These are phyloP conservation scores for Ascochyta clinopodiicola DNA, from an alignment of 2,329 filamentous ascomycete species.

Conservation along the genomic window DNA sequence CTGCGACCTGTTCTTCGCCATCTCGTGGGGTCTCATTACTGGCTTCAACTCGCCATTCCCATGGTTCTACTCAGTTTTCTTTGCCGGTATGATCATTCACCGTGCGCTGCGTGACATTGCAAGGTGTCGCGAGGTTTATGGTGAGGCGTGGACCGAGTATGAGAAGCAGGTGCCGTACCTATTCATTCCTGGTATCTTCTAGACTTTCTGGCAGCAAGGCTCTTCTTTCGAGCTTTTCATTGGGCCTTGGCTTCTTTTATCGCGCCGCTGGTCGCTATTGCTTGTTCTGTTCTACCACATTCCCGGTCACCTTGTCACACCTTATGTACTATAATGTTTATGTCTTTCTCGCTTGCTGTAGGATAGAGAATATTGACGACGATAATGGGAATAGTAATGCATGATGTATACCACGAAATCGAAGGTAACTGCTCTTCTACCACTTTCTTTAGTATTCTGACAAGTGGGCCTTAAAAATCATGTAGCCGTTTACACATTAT, in stretches of 20 bases:
- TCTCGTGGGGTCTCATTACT: constrained; percentile 80
- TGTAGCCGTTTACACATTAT: constrained; percentile 2
- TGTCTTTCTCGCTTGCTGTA: constrained; percentile 7
- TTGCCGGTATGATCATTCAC: constrained; percentile 79
- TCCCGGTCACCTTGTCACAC: constrained; percentile 7
- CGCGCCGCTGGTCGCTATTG: constrained; percentile 12
- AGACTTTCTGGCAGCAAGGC: background rate
- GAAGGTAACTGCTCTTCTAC: background rate
- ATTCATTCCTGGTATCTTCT: constrained; percentile 69
- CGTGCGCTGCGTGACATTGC: constrained; percentile 77
- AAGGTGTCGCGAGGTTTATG: constrained; percentile 78
- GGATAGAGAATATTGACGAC: constrained; percentile 1
- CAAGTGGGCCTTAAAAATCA: constrained; percentile 1
- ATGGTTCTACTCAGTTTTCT: constrained; percentile 89
- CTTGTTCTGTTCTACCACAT: constrained; percentile 3
- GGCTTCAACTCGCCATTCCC: constrained; percentile 83
- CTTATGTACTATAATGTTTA: constrained; percentile 24
- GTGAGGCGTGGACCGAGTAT: constrained; percentile 82
- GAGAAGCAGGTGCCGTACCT: constrained; percentile 80
- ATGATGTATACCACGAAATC: constrained; percentile 5
- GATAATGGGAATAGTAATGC: constrained; percentile 33
- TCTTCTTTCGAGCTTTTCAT: background rate
- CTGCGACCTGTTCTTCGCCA: constrained; percentile 78
- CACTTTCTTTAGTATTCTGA: constrained; percentile 1
- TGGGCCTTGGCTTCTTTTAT: background rate